A percentile compares a stretch with the other conserved stretches of the same genome.
These are phyloP conservation scores for Colletotrichum brevisporum DNA, from an alignment of 2,329 filamentous ascomycete genomes.

Conservation along the genomic window DNA sequence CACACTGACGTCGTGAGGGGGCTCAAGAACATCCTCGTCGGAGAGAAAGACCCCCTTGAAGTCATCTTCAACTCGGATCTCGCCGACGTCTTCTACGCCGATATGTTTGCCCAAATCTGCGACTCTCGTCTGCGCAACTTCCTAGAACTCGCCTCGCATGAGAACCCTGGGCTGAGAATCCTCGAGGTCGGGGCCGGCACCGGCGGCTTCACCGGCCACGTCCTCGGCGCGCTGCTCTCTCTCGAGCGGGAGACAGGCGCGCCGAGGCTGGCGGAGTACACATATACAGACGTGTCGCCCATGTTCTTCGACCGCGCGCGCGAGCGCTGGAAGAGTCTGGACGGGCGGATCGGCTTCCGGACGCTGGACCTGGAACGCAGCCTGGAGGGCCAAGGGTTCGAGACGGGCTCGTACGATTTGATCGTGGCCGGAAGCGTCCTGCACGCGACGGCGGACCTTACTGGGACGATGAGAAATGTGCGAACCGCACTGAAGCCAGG, in stretches of 20 bases:
- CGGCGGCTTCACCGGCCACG: conserved; percentile 46
- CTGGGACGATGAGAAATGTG: conserved; percentile 43
- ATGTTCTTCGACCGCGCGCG: conserved; percentile 50
- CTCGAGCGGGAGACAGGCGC: neutral
- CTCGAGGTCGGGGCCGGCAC: conserved; percentile 55
- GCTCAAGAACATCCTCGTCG: conserved; percentile 49
- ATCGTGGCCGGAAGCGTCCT: conserved; percentile 55
- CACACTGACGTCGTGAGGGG: conserved; percentile 48
- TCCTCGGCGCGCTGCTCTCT: conserved; percentile 41
- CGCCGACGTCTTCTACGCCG: conserved; percentile 51
- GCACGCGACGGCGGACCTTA: conserved; percentile 50
- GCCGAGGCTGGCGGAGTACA: conserved; percentile 37
- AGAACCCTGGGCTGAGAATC: conserved; percentile 49
- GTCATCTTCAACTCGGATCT: conserved; percentile 52
- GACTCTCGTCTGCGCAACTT: conserved; percentile 38
- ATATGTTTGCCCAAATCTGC: conserved; percentile 48
- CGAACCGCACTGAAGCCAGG: conserved; percentile 47
- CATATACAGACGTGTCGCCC: conserved; percentile 45
- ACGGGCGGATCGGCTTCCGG: conserved; percentile 42
- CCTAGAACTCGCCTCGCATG: conserved; percentile 44
- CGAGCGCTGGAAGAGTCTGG: conserved; percentile 46
- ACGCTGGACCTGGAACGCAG: conserved; percentile 46
- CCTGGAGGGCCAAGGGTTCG: conserved; percentile 49
- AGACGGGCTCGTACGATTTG: conserved; percentile 51
- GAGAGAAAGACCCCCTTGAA: conserved; percentile 50